Conservation (phyloP, 2,329 filamentous ascomycete species). For the Penicillium sp. region DNA sequence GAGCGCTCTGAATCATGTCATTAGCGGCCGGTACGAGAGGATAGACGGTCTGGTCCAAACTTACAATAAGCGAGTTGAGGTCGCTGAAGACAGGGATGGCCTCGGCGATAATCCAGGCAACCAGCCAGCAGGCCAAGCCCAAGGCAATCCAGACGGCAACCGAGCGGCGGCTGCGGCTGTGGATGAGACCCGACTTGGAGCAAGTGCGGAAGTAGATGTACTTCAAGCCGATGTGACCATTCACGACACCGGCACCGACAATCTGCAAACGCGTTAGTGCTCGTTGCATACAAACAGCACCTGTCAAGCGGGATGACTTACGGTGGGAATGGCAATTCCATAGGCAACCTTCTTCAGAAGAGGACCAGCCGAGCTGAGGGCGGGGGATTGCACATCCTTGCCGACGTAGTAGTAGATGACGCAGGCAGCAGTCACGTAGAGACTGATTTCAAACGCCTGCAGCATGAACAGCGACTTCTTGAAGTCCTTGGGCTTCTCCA, state of each 20-base stretch:
- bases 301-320: no score
- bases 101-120: conserved; percentile 60
- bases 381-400: conserved; percentile 53
- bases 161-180: conserved; percentile 42
- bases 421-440: conserved; percentile 58
- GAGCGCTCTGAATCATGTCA: no score
- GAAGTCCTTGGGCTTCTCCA: conserved; percentile 53
- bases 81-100: conserved; percentile 61
- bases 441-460: conserved; percentile 49
- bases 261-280: no score
- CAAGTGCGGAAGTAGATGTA: conserved; percentile 59
- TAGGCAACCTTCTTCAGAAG: conserved; percentile 56
- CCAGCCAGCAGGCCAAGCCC: conserved; percentile 48
- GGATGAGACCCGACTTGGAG: conserved; percentile 47
- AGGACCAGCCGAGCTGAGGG: conserved; percentile 53
- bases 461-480: conserved; percentile 55
- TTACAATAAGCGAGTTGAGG: no score
- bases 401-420: conserved; percentile 63
- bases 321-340: conserved; percentile 59
- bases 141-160: conserved; percentile 53
- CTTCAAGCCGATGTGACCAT: conserved; percentile 58
- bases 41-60: no score
- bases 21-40: no score
- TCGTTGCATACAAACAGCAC: no score
- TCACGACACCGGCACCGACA: conserved; percentile 61